These are phyloP conservation scores for Colletotrichum sansevieriae DNA, from an alignment of 2,329 filamentous ascomycete species.

Conservation along the genomic window DNA sequence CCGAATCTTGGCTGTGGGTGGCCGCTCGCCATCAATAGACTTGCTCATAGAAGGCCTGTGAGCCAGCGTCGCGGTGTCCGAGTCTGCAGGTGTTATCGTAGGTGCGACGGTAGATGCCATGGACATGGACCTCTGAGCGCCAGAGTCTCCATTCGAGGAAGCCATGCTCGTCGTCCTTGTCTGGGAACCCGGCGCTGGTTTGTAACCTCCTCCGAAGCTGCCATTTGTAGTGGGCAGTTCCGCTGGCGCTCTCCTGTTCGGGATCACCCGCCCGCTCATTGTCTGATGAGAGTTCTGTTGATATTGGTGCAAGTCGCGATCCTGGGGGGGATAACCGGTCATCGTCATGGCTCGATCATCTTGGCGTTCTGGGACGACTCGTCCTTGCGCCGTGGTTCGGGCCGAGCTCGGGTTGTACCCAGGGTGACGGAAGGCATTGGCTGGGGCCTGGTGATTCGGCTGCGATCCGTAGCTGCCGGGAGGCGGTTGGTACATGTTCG, in stretches of 20 bases:
- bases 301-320: slow-evolving; percentile 65
- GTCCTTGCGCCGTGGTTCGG: slow-evolving; percentile 89
- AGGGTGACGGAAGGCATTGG: slow-evolving; percentile 82
- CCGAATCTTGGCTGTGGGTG: slow-evolving; percentile 72
- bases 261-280: slow-evolving; percentile 92
- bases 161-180: slow-evolving; percentile 73
- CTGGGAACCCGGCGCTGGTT: slow-evolving; percentile 64
- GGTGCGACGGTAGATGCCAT: slow-evolving; percentile 88
- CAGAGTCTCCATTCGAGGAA: slow-evolving; percentile 62
- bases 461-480: slow-evolving; percentile 63
- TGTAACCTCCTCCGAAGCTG: slow-evolving; percentile 54
- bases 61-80: slow-evolving; percentile 59
- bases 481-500: slow-evolving; percentile 77
- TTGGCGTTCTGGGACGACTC: slow-evolving; percentile 90
- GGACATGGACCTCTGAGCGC: slow-evolving; percentile 81
- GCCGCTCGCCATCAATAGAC: slow-evolving; percentile 67
- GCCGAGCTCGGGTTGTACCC: slow-evolving; percentile 78
- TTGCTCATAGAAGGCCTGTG: slow-evolving; percentile 70
- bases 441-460: slow-evolving; percentile 68
- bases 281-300: slow-evolving; percentile 78
- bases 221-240: slow-evolving; percentile 56
- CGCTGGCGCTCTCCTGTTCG: slow-evolving; percentile 69
- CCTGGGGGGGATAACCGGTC: slow-evolving; percentile 79
- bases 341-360: slow-evolving; percentile 97
- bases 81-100: slow-evolving; percentile 76